Evolutionary conservation across 176 grass and related monocot species (phyloP).

Genomic region (Olyra latifolia): DNA sequence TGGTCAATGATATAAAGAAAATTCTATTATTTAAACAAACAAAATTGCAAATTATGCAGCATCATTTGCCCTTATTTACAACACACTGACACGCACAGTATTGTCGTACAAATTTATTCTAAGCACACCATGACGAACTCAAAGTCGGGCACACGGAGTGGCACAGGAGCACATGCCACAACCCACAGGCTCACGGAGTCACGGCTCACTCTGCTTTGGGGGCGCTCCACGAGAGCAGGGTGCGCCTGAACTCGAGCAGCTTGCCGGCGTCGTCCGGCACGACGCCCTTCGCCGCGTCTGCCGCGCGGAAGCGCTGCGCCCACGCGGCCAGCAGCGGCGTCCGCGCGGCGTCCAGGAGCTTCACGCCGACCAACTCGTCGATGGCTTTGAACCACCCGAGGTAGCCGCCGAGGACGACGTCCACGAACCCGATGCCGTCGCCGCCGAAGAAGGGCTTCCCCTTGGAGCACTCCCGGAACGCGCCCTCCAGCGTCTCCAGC

Average conservation of each 20-base stretch:
- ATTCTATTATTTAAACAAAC: too few relatives aligned
- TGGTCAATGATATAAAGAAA: too few relatives aligned
- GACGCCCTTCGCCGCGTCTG: slow-evolving; percentile 38
- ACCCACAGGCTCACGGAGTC: not conserved
- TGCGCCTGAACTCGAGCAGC: slow-evolving; percentile 36
- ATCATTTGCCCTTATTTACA: not conserved
- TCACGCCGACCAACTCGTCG: slow-evolving; percentile 24
- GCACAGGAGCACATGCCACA: not conserved
- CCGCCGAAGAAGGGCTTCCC: slow-evolving; percentile 57
- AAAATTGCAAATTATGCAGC: not conserved
- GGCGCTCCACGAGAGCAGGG: not conserved
- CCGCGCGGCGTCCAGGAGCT: slow-evolving; percentile 46
- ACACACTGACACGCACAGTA: not conserved
- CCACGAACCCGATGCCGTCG: slow-evolving; percentile 54
- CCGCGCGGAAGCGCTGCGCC: slow-evolving; percentile 47
- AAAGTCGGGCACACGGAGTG: not conserved
- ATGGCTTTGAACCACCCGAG: slow-evolving; percentile 47
- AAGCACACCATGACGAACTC: not conserved
- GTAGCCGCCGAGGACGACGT: slow-evolving; percentile 59
- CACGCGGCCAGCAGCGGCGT: slow-evolving; percentile 53
- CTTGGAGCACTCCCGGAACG: slow-evolving; percentile 22
- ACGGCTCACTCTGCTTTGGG: not conserved
- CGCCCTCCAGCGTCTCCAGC: slow-evolving; percentile 51
- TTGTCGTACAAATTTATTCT: slow-evolving; percentile 5
- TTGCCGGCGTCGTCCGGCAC: slow-evolving; percentile 51